A percentile compares a stretch with the other conserved stretches of the same genome.
These are phyloP conservation scores for Strigomonas culicis DNA, from an alignment of 208 protist species.

Conservation along the genomic window DNA sequence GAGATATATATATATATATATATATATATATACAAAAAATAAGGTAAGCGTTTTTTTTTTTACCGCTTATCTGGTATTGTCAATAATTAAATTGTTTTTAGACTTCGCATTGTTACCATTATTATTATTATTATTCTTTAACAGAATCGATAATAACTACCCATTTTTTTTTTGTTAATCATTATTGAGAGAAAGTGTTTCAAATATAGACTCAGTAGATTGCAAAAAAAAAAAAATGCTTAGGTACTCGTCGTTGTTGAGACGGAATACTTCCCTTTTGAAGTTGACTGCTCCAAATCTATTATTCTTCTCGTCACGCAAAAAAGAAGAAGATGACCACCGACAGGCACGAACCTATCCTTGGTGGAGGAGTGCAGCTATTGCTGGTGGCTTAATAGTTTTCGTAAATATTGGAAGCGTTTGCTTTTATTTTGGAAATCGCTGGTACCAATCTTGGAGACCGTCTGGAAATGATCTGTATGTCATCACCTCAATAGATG, in stretches of 20 bases:
- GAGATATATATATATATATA: constrained; percentile 10
- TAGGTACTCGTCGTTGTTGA: neutral
- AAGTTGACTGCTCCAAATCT: neutral
- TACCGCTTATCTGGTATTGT: neutral
- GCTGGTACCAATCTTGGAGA: constrained; percentile 65
- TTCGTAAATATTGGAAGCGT: constrained; percentile 66
- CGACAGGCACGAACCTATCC: constrained; percentile 67
- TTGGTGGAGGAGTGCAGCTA: constrained; percentile 82
- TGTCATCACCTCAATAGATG: constrained; percentile 51
- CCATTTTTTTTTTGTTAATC: constrained; percentile 2
- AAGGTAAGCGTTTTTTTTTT: constrained; percentile 6
- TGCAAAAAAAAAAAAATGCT: constrained; percentile 7
- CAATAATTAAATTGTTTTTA: constrained; percentile 17
- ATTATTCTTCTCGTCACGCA: neutral
- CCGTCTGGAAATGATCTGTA: constrained; percentile 68
- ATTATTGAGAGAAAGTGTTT: neutral
- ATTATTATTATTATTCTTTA: neutral
- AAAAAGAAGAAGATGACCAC: constrained; percentile 25
- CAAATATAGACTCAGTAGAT: neutral
- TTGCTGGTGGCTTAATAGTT: constrained; percentile 59
- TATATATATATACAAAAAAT: constrained; percentile 9
- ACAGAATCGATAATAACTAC: no score
- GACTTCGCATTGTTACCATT: neutral
- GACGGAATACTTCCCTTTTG: neutral
- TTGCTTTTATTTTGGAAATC: constrained; percentile 56